Conservation (phyloP, 129 eudicot species). For the Helianthus tuberosus region DNA sequence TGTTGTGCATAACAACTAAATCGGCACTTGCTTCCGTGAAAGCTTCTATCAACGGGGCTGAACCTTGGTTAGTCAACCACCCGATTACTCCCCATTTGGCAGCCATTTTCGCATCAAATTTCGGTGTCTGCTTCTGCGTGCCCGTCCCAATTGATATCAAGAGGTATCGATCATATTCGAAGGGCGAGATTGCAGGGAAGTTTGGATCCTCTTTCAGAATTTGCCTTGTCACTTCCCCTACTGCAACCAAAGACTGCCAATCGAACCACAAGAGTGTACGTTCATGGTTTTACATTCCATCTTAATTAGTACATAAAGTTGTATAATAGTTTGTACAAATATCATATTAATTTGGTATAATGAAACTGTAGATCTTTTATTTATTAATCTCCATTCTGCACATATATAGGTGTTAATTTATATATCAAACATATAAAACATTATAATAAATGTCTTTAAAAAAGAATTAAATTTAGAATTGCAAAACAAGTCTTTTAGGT, state of each 20-base stretch:
- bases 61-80: slow-evolving; percentile 54
- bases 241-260: slow-evolving; percentile 61
- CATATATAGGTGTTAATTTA: too few species aligned
- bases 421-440: too few species aligned
- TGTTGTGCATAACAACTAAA: slow-evolving; percentile 53
- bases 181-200: slow-evolving; percentile 36
- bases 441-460: too few species aligned
- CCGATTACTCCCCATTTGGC: slow-evolving; percentile 63
- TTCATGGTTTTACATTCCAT: neutral
- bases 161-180: slow-evolving; percentile 35
- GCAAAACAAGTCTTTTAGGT: too few species aligned
- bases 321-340: too few species aligned
- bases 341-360: too few species aligned
- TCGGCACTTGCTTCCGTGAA: slow-evolving; percentile 53
- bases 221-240: slow-evolving; percentile 60
- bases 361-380: too few species aligned
- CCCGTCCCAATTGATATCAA: slow-evolving; percentile 68
- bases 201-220: slow-evolving; percentile 40
- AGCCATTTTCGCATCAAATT: slow-evolving; percentile 46
- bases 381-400: too few species aligned
- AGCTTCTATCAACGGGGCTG: slow-evolving; percentile 48
- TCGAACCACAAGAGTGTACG: neutral
- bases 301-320: too few species aligned
- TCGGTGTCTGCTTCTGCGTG: slow-evolving; percentile 38
- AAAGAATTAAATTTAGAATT: too few species aligned